Percentiles rank a stretch among this genome's conserved stretches.
Conservation (phyloP, 345 rosid genomes). For the Gossypioides kirkii region DNA sequence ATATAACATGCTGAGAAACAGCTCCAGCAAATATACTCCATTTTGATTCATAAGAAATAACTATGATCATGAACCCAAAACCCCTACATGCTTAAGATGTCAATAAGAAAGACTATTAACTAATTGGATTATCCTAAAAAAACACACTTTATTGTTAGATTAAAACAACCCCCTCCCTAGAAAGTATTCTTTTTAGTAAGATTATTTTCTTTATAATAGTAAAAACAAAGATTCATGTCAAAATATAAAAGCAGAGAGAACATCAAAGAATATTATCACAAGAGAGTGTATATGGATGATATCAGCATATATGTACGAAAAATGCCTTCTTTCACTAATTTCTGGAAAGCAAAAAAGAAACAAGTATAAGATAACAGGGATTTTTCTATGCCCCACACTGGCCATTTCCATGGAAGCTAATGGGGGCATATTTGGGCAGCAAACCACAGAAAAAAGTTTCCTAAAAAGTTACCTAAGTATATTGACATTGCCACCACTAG, state of each 20-base stretch:
- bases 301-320: background rate
- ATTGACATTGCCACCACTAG: constrained; percentile 8
- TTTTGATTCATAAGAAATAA: background rate
- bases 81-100: background rate
- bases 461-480: background rate
- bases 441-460: constrained; percentile 9
- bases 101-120: background rate
- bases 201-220: no score
- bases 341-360: background rate
- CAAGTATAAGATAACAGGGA: background rate
- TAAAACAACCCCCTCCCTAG: background rate
- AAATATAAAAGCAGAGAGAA: background rate
- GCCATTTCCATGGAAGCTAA: background rate
- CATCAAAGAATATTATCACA: background rate
- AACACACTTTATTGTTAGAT: background rate
- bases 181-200: background rate
- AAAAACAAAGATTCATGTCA: no score
- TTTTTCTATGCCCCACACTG: constrained; percentile 5
- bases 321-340: background rate
- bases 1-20: background rate
- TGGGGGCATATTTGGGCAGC: background rate
- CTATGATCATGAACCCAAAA: background rate
- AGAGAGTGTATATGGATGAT: background rate
- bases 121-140: background rate
- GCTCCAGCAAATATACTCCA: background rate